Percentiles rank a stretch among this genome's conserved stretches.
phyloP scores from a whole-genome alignment of 208 protist species.

The Jaenimonas drosophilae region DNA sequence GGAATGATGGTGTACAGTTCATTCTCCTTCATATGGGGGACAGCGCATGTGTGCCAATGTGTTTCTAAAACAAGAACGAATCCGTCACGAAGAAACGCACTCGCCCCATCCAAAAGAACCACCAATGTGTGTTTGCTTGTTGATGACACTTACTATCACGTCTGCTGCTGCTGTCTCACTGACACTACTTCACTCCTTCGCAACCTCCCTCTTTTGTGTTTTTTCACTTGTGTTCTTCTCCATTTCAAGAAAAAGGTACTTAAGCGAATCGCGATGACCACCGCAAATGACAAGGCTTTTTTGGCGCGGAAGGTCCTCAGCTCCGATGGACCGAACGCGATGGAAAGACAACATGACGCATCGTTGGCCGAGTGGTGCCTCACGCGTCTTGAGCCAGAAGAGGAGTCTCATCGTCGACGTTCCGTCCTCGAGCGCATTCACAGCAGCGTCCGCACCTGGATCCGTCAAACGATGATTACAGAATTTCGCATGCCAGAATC shows the following conservation, averaged over 20 bases:
- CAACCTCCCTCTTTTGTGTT: not conserved
- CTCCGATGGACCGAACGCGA: conserved; percentile 57
- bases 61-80: too few species aligned
- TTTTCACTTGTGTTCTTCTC: not conserved
- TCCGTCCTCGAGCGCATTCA: conserved; percentile 75
- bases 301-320: conserved; percentile 73
- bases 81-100: too few species aligned
- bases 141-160: too few species aligned
- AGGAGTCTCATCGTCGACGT: conserved; percentile 79
- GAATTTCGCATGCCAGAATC: conserved; percentile 87
- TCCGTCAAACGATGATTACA: conserved; percentile 79
- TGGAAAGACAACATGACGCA: conserved; percentile 61
- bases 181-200: too few species aligned
- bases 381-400: conserved; percentile 78
- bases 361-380: conserved; percentile 59
- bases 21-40: not conserved
- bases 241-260: not conserved
- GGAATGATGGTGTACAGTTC: not conserved
- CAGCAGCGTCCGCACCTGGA: conserved; percentile 78
- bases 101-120: too few species aligned
- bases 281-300: conserved; percentile 44
- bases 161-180: too few species aligned
- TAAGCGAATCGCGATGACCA: not conserved
- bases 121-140: too few species aligned
- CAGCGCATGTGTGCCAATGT: too few species aligned